Conservation (phyloP, 2,329 filamentous ascomycete species). For the Aspergillus chevalieri region DNA sequence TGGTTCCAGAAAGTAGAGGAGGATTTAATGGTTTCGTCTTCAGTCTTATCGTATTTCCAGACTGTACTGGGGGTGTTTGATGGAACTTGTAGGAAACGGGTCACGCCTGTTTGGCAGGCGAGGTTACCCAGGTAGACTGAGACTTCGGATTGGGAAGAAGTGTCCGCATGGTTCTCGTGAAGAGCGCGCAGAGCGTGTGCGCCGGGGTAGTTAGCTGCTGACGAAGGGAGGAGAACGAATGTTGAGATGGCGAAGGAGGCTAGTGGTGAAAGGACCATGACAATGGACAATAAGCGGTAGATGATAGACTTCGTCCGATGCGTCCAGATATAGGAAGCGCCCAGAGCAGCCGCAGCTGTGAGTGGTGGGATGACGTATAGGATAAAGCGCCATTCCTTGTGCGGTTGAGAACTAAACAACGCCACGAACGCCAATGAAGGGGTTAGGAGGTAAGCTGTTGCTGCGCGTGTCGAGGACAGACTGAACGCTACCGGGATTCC, state of each 20-base stretch:
- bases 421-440: conserved; percentile 68
- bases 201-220: conserved; percentile 88
- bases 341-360: conserved; percentile 69
- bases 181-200: conserved; percentile 62
- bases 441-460: conserved; percentile 50
- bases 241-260: conserved; percentile 56
- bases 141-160: conserved; percentile 19
- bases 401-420: conserved; percentile 80
- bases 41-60: conserved; percentile 59
- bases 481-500: conserved; percentile 48
- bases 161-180: conserved; percentile 22
- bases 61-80: conserved; percentile 11
- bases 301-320: conserved; percentile 57
- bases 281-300: conserved; percentile 50
- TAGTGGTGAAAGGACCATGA: conserved; percentile 55
- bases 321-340: conserved; percentile 63
- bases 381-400: conserved; percentile 95
- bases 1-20: conserved; percentile 51
- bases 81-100: conserved; percentile 49
- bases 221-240: conserved; percentile 69
- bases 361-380: conserved; percentile 79
- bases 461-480: conserved; percentile 46
- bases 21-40: conserved; percentile 43
- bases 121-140: conserved; percentile 55
- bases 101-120: conserved; percentile 58